Conservation (phyloP, 768 basidiomycete species). For the Phaeotremella skinneri region DNA sequence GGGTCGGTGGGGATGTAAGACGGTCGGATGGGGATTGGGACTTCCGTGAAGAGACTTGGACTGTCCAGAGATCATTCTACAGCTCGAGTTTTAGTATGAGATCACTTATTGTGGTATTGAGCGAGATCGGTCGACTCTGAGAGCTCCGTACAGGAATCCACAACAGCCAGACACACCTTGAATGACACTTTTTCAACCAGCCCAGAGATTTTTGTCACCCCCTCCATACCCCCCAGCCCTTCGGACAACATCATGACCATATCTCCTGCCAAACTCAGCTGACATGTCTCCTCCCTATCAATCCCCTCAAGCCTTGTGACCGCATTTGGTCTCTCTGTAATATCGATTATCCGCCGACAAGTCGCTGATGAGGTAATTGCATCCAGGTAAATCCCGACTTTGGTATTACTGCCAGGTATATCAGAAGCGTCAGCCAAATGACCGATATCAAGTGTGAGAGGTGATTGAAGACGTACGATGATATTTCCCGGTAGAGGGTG, state of each 20-base stretch:
- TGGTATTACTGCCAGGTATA: slow-evolving; percentile 30
- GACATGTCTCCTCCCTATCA: slow-evolving; percentile 28
- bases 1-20: not conserved
- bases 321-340: slow-evolving; percentile 24
- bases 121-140: too few relatives aligned
- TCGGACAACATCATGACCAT: slow-evolving; percentile 21
- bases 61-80: too few relatives aligned
- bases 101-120: too few relatives aligned
- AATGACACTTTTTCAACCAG: slow-evolving; percentile 13
- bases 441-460: not conserved
- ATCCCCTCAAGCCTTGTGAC: slow-evolving; percentile 15
- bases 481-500: slow-evolving; percentile 35
- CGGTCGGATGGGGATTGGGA: too few relatives aligned
- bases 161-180: slow-evolving; percentile 11
- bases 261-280: slow-evolving; percentile 30
- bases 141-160: too few relatives aligned
- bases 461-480: slow-evolving; percentile 23
- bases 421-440: too few relatives aligned
- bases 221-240: slow-evolving; percentile 9
- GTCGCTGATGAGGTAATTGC: slow-evolving; percentile 26
- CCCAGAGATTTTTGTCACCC: slow-evolving; percentile 13
- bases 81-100: too few relatives aligned
- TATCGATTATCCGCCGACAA: slow-evolving; percentile 17
- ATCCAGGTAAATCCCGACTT: slow-evolving; percentile 33
- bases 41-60: too few relatives aligned